Evolutionary conservation across 805 yeast genomes (phyloP).

Genomic region (Spathaspora passalidarum): DNA sequence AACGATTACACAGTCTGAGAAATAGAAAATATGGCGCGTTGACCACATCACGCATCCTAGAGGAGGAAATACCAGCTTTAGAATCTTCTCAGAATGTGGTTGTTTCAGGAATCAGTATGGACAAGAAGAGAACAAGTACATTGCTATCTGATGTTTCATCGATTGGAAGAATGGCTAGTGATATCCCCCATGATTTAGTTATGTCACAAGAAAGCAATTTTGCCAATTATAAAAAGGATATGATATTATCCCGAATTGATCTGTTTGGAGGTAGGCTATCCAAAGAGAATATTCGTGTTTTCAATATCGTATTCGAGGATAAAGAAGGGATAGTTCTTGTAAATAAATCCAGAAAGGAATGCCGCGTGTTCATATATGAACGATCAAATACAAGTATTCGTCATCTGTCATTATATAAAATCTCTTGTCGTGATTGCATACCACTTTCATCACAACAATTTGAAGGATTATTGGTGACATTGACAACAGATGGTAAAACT

Average conservation of each 20-base stretch:
- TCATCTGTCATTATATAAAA: conserved; percentile 30
- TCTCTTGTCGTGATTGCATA: conserved; percentile 34
- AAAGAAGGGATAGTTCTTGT: conserved; percentile 63
- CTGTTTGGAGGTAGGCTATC: conserved; percentile 22
- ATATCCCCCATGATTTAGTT: conserved; percentile 23
- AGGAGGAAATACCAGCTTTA: conserved; percentile 28
- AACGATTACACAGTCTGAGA: background rate
- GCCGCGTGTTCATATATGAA: conserved; percentile 51
- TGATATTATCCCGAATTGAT: conserved; percentile 63
- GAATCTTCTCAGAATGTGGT: conserved; percentile 17
- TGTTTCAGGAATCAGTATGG: conserved; percentile 33
- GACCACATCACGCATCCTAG: conserved; percentile 39
- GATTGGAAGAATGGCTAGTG: conserved; percentile 45
- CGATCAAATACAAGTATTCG: conserved; percentile 24
- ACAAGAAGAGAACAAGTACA: conserved; percentile 43
- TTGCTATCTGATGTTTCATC: conserved; percentile 41
- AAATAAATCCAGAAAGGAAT: conserved; percentile 38
- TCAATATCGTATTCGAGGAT: conserved; percentile 33
- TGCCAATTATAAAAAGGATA: conserved; percentile 54
- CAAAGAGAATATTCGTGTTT: conserved; percentile 36
- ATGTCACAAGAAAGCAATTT: conserved; percentile 21
- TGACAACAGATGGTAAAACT: conserved; percentile 28
- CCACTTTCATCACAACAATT: conserved; percentile 31
- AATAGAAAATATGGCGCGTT: conserved; percentile 22
- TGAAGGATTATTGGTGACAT: conserved; percentile 45